phyloP scores from a whole-genome alignment of 371 early-diverging fungal genomes.

The Vavraia culicis region DNA sequence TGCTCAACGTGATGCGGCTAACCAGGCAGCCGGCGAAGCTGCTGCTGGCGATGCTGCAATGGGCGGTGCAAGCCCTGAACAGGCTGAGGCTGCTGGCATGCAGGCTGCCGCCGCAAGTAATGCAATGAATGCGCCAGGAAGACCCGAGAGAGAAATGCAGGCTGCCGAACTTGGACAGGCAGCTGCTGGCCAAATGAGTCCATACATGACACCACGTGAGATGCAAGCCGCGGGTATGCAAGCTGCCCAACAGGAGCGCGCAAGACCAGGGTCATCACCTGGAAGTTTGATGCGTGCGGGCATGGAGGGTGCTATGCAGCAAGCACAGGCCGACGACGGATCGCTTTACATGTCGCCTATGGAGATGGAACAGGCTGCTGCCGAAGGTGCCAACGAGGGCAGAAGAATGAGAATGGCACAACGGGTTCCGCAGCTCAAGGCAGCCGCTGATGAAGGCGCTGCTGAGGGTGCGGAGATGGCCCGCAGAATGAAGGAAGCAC shows the following conservation, averaged over 20 bases:
- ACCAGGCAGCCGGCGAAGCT: not conserved
- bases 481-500: too few species aligned
- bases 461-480: too few species aligned
- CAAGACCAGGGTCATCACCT: too few species aligned
- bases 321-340: not conserved
- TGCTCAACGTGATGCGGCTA: slow-evolving; percentile 3
- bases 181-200: too few species aligned
- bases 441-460: not conserved
- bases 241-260: not conserved
- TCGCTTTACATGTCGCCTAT: not conserved
- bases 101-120: too few species aligned
- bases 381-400: not conserved
- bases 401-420: not conserved
- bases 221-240: not conserved
- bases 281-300: too few species aligned
- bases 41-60: not conserved
- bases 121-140: not conserved
- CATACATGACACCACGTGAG: too few species aligned
- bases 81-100: slow-evolving; percentile 2
- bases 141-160: not conserved
- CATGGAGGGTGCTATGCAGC: not conserved
- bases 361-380: not conserved
- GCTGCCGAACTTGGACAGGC: too few species aligned
- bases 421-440: too few species aligned
- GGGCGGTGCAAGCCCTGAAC: too few species aligned